These are phyloP conservation scores for Yamadazyma endophytica DNA, from an alignment of 805 yeast genomes.

Conservation along the genomic window DNA sequence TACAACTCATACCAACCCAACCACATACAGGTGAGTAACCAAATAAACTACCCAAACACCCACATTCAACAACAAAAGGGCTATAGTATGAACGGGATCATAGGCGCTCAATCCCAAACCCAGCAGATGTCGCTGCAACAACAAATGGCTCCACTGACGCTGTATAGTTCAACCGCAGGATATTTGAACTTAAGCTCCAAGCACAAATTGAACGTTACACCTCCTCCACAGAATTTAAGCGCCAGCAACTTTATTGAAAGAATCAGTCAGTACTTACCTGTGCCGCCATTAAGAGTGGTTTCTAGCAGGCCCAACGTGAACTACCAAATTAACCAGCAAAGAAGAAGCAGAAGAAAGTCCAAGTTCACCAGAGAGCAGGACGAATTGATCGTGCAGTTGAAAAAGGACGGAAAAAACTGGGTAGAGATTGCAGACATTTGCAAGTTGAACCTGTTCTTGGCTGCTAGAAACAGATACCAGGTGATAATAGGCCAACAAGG, in stretches of 20 bases:
- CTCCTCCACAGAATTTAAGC: conserved; percentile 2
- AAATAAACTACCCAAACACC: no score
- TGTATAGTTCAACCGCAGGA: no score
- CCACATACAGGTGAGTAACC: no score
- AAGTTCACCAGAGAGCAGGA: conserved; percentile 71
- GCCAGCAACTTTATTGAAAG: conserved; percentile 5
- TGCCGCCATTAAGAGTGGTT: conserved; percentile 45
- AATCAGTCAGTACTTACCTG: conserved; percentile 26
- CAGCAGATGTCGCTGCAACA: no score
- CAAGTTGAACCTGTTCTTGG: conserved; percentile 60
- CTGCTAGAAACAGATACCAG: conserved; percentile 76
- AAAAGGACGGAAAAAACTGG: conserved; percentile 65
- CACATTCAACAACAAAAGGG: no score
- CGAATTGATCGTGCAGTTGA: conserved; percentile 55
- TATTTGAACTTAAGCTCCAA: no score
- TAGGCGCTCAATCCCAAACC: no score
- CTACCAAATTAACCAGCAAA: conserved; percentile 38
- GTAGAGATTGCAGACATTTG: conserved; percentile 66
- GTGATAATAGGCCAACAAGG: conserved; percentile 83
- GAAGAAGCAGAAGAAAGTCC: conserved; percentile 57
- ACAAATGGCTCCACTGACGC: no score
- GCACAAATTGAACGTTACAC: no score
- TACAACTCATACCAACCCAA: no score
- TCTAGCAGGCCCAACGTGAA: conserved; percentile 42
- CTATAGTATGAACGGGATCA: no score